A percentile compares a stretch with the other conserved stretches of the same genome.
phyloP scores from a whole-genome alignment of 768 basidiomycete species.

The Leccinum ochraceum region DNA sequence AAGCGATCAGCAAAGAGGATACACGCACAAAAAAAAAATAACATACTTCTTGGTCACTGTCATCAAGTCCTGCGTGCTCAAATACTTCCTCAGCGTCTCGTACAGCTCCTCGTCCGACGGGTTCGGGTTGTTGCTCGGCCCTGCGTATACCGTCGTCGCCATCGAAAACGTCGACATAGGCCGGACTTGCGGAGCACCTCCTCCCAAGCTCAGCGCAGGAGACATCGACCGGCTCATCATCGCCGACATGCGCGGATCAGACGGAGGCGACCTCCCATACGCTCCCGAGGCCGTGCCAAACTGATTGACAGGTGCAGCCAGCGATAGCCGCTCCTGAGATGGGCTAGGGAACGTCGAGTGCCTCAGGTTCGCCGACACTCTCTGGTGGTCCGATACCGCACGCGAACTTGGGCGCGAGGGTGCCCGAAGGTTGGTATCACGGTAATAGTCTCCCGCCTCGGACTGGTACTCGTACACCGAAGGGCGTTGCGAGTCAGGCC shows the following conservation, averaged over 20 bases:
- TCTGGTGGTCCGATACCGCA: slow-evolving; percentile 32
- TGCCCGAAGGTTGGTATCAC: slow-evolving; percentile 47
- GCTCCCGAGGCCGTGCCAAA: slow-evolving; percentile 40
- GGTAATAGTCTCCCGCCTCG: slow-evolving; percentile 58
- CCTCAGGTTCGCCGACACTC: slow-evolving; percentile 27
- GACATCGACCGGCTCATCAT: slow-evolving; percentile 40
- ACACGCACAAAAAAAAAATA: background rate
- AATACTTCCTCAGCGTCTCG: slow-evolving; percentile 52
- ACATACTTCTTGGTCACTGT: slow-evolving; percentile 68
- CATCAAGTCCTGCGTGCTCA: slow-evolving; percentile 71
- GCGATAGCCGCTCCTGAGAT: slow-evolving; percentile 41
- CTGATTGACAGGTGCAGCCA: slow-evolving; percentile 37
- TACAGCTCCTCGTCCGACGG: slow-evolving; percentile 65
- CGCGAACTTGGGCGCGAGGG: slow-evolving; percentile 36
- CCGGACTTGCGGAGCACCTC: slow-evolving; percentile 36
- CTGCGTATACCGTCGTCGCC: slow-evolving; percentile 55
- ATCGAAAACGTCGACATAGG: slow-evolving; percentile 63
- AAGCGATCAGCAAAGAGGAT: slow-evolving; percentile 5
- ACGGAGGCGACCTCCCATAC: slow-evolving; percentile 40
- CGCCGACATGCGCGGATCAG: slow-evolving; percentile 46
- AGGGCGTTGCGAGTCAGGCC: slow-evolving; percentile 39
- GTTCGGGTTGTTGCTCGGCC: slow-evolving; percentile 51
- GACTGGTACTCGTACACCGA: slow-evolving; percentile 45
- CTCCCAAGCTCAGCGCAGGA: slow-evolving; percentile 31
- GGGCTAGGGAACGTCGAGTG: slow-evolving; percentile 26